Evolutionary conservation across 1,284 basidiomycete genomes (phyloP), one percentile per base, ranked within the genome.

Genomic region (Trametes polyzona): DNA sequence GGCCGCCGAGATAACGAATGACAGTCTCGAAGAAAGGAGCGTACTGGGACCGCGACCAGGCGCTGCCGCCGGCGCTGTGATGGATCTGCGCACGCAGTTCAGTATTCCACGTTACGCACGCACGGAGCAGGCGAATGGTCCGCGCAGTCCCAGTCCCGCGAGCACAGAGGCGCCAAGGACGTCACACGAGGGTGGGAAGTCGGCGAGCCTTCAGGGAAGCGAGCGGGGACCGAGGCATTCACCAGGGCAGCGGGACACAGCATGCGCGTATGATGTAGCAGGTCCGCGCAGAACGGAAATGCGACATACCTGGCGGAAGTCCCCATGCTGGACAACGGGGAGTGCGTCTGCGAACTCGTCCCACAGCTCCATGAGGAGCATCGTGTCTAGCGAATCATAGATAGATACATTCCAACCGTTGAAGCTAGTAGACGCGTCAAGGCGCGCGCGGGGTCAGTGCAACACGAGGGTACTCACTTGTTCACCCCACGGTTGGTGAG

Each of bases 381-480:
- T 87, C 0, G 95, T 97, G 69, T 96, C 94, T 16, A 98, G 81
- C 2, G 90, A 84, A 67, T 94, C 93, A 58, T 93, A 81, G 50
- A 87, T 82, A 1, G 90, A 89, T 0, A 95, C 88, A 12, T 93
- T 93, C 95, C 95, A 97, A 8, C 91, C 87, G 67, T 90, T 90
- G 69, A 90, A 88, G 55, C 88, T 90, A 32, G 19, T 39, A 8
- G 14, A 51, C 5, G 27, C 8, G 44, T 57, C 41, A 56, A n/a
- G 5, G 19, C 12, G 32, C 17, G 8, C 11, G 26, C n/a, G 24
- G 14, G n/a, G n/a, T 5, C 16, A 21, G 41, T 10, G 37, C 17
- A 41, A 43, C 10, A 9, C 3, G 21, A 8, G 14, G 16, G 42
- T 17, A 66, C 81, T 59, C 61, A 90, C 88, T 82, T 82, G 70